Base-by-base conservation (phyloP, 176 grass and related monocot species). In the Triticum timopheevii region DNA sequence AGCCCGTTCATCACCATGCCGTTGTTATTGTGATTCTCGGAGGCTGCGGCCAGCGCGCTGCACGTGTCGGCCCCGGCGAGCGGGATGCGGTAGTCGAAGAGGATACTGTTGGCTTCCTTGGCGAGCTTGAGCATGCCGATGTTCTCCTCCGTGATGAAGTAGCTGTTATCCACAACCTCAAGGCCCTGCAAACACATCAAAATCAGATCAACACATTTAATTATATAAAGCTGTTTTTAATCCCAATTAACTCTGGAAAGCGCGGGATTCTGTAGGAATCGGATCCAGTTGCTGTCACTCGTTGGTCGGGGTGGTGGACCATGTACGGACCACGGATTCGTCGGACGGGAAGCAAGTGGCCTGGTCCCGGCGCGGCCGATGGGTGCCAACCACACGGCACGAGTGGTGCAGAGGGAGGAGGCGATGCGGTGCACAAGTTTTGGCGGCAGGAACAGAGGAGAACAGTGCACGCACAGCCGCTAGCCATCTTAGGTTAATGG, bases 71-170 rank as follows among this genome's bases (percentile, higher is more conserved):
- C 31, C 0, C 86, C 78, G 0, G 84, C 3, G 0, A 97, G 50
- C 7, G 96, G 96, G 77, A 98, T 81, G 2, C 96, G 91, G 91
- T 95, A 98, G 47, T 98, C 96, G 35, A 95, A 98, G 90, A 73
- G 70, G 77, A 98, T 98, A 82, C 16, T 87, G 85, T 95, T 95
- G 69, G 91, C 90, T 50, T 98, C 93, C 81, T 95, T 94, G 79
- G 96, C 96, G 34, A 98, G 83, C 86, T 98, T 94, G 15, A 98
- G 92, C 96, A 98, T 98, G 79, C 93, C 88, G 1, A 98, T 30
- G 71, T 98, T 98, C 67, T 98, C 96, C 45, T 95, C 88, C 0
- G 96, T 98, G 86, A 98, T 89, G 86, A 98, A 98, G 84, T 98
- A 96, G 86, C 88, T 91, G 33, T 96, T 98, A 69, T 95, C 92